Base-by-base conservation (phyloP, 495 filamentous ascomycete species). In the Neurospora cerealis region DNA sequence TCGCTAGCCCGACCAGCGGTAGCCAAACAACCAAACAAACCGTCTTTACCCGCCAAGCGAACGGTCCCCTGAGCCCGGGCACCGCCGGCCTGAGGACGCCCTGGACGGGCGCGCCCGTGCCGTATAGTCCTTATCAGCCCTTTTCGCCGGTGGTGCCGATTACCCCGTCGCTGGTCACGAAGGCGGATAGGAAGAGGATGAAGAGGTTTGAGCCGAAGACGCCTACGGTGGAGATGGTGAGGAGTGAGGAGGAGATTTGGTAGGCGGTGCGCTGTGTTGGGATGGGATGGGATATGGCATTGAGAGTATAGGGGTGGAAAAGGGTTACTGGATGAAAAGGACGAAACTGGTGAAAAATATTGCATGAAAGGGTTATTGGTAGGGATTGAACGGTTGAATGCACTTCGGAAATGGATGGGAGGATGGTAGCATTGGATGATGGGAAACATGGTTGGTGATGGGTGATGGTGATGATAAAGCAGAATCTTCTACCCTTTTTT, bases 51-150 rank as follows among this genome's bases (percentile, higher is more conserved):
- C 86, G 93, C 5, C 86, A 87, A 5, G 72, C 69, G 0, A 41
- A 70, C 28, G 78, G 79, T 0, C 87, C 91, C 42, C 79, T 85
- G 32, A 85, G 84, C 4, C 84, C 83, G 1, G 75, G 77, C 5
- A 82, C 82, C 13, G 54, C 54, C 0, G 88, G 85, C n/a, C 72
- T 86, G 75, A 83, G 83, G 69, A 89, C 89, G 9, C 93, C 93
- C 0, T 87, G 88, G 76, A 94, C 92, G 0, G 93, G 92, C 6
- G 88, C 92, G 48, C 90, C 93, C 1, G 85, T 87, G 41, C 95
- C 95, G 7, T 97, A 98, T 81, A 91, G 89, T 72, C 93, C 95
- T 6, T 98, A 98, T 78, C 96, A 97, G 87, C 95, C 95, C 0
- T 95, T 92, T 78, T 93, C 92, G 2, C 94, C 95, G 0, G 86